These are phyloP conservation scores for Aspergillus ochraceus DNA, from an alignment of 2,329 filamentous ascomycete species.

Conservation along the genomic window DNA sequence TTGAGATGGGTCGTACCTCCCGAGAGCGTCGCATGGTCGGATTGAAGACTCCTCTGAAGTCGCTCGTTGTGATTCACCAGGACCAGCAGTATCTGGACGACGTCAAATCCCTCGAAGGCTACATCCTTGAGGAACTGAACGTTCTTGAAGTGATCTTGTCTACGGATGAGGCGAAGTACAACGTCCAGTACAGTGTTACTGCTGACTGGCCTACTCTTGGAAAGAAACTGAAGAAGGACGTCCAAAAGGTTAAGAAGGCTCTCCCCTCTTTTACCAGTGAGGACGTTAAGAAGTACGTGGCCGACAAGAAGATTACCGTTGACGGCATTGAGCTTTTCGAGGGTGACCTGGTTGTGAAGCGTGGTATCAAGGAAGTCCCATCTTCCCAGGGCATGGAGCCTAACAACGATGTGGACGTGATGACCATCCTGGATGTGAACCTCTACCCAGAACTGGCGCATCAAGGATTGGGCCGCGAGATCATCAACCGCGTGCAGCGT, in stretches of 20 bases:
- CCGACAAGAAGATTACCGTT: slow-evolving; percentile 72
- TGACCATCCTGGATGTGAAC: slow-evolving; percentile 84
- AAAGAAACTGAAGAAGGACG: slow-evolving; percentile 97
- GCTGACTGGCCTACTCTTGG: slow-evolving; percentile 94
- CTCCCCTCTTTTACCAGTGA: slow-evolving; percentile 75
- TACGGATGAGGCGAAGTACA: slow-evolving; percentile 84
- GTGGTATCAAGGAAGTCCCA: slow-evolving; percentile 72
- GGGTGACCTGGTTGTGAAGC: slow-evolving; percentile 80
- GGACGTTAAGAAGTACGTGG: slow-evolving; percentile 76
- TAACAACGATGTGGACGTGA: slow-evolving; percentile 84
- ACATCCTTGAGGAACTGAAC: slow-evolving; percentile 90
- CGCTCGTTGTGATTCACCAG: slow-evolving; percentile 82
- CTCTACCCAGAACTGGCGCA: slow-evolving; percentile 82
- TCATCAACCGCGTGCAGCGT: slow-evolving; percentile 89
- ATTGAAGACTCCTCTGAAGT: slow-evolving; percentile 88
- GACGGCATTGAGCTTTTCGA: slow-evolving; percentile 81
- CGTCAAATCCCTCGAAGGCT: slow-evolving; percentile 78
- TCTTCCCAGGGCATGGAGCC: slow-evolving; percentile 75
- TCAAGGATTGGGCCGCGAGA: slow-evolving; percentile 86
- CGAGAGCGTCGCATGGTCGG: slow-evolving; percentile 82
- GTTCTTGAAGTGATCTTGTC: slow-evolving; percentile 81
- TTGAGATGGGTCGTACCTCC: slow-evolving; percentile 83
- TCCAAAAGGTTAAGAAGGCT: slow-evolving; percentile 86
- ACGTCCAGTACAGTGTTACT: slow-evolving; percentile 84
- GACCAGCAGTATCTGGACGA: slow-evolving; percentile 83